These are phyloP conservation scores for Diplocarpon rosae DNA, from an alignment of 2,329 filamentous ascomycete genomes.

Conservation along the genomic window DNA sequence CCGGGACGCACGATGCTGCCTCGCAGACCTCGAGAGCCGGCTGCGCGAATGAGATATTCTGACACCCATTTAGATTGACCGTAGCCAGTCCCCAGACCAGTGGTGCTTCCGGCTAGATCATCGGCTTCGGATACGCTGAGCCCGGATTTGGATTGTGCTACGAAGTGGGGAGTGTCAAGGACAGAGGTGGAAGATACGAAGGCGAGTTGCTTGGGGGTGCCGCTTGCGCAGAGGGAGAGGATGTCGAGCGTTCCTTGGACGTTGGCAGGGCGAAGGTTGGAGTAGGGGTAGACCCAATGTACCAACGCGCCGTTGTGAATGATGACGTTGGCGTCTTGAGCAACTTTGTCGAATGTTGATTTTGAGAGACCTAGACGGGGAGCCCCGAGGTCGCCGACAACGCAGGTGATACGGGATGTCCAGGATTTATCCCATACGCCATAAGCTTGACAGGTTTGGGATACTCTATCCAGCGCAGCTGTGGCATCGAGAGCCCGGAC, in stretches of 20 bases:
- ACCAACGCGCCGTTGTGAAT: slow-evolving; percentile 76
- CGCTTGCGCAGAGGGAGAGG: slow-evolving; percentile 63
- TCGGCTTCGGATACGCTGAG: slow-evolving; percentile 63
- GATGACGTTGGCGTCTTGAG: slow-evolving; percentile 56
- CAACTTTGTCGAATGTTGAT: slow-evolving; percentile 52
- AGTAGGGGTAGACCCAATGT: slow-evolving; percentile 75
- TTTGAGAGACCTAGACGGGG: slow-evolving; percentile 62
- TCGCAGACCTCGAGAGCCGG: slow-evolving; percentile 62
- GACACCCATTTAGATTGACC: slow-evolving; percentile 82
- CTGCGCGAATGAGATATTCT: slow-evolving; percentile 61
- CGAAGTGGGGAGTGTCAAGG: slow-evolving; percentile 73
- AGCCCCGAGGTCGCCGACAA: slow-evolving; percentile 64
- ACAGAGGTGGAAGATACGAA: slow-evolving; percentile 78
- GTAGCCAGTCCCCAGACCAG: slow-evolving; percentile 74
- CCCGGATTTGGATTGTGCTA: slow-evolving; percentile 59
- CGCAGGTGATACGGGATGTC: slow-evolving; percentile 50
- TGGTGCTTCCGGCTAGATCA: slow-evolving; percentile 64
- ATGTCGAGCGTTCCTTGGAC: slow-evolving; percentile 72
- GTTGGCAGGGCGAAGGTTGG: slow-evolving; percentile 60
- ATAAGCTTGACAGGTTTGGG: slow-evolving; percentile 60
- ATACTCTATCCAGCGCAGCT: slow-evolving; percentile 53
- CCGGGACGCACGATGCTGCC: slow-evolving; percentile 74
- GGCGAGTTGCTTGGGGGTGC: slow-evolving; percentile 66
- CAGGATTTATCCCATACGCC: slow-evolving; percentile 67
- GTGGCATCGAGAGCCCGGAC: slow-evolving; percentile 57